Percentiles rank a stretch among this genome's conserved stretches.
Conservation (phyloP, 257 asterid genomes). For the Petunia secreta region DNA sequence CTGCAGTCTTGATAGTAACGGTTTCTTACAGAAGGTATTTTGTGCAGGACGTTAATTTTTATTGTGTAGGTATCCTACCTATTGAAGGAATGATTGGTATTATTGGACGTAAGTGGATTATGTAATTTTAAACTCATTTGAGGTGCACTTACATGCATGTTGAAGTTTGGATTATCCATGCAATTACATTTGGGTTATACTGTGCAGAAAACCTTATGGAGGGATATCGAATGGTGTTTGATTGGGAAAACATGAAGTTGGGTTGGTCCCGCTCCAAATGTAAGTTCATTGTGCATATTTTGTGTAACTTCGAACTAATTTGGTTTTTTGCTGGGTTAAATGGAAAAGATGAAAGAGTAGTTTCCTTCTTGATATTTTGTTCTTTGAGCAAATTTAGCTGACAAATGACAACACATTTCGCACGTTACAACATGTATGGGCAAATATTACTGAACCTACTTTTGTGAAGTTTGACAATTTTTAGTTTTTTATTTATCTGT, state of each 20-base stretch:
- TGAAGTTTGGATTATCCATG: not conserved
- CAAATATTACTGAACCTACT: not conserved
- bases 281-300: slow-evolving; percentile 46
- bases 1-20: not conserved
- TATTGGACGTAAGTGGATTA: slow-evolving; percentile 75
- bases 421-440: not conserved
- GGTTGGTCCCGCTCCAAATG: slow-evolving; percentile 84
- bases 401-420: not conserved
- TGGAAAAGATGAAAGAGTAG: not conserved
- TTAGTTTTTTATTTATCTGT: not conserved
- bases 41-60: slow-evolving; percentile 56
- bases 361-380: not conserved
- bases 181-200: slow-evolving; percentile 16
- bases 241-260: slow-evolving; percentile 71
- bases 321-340: not conserved
- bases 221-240: slow-evolving; percentile 81
- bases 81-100: slow-evolving; percentile 46
- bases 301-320: not conserved
- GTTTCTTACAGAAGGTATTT: slow-evolving; percentile 26
- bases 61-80: slow-evolving; percentile 57
- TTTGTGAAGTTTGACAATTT: not conserved
- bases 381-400: not conserved
- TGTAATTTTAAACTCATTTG: slow-evolving; percentile 1
- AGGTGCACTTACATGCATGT: not conserved
- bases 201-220: slow-evolving; percentile 69